Conservation (phyloP, 1,284 basidiomycete species). For the Melanopsichium pennsylvanicum region DNA sequence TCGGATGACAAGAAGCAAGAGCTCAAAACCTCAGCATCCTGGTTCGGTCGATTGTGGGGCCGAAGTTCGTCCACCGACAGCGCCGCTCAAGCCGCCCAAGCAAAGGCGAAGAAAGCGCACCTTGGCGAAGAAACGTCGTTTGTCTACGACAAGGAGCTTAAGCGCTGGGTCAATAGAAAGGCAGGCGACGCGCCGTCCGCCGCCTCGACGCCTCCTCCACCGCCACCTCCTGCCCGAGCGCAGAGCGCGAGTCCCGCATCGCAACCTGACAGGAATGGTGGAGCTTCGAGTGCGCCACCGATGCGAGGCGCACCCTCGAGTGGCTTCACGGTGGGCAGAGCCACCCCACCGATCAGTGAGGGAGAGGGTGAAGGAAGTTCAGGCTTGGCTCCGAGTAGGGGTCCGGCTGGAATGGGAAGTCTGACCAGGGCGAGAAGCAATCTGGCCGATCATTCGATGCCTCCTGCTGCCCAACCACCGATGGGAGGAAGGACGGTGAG, state of each 20-base stretch:
- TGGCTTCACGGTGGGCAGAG: constrained; percentile 23
- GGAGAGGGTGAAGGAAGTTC: constrained; percentile 30
- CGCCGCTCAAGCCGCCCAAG: constrained; percentile 54
- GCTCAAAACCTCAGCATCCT: constrained; percentile 67
- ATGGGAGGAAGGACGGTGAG: constrained; percentile 19
- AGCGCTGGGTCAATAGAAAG: constrained; percentile 96
- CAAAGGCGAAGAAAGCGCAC: constrained; percentile 72
- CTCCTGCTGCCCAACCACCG: constrained; percentile 51
- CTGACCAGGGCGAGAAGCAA: constrained; percentile 49
- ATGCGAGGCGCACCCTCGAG: constrained; percentile 27
- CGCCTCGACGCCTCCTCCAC: constrained; percentile 51
- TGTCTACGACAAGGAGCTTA: constrained; percentile 91
- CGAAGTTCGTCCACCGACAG: constrained; percentile 64
- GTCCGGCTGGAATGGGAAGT: constrained; percentile 22
- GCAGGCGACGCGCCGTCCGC: constrained; percentile 66
- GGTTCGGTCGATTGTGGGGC: constrained; percentile 75
- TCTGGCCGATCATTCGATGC: constrained; percentile 52
- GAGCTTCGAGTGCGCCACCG: constrained; percentile 29
- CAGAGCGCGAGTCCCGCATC: constrained; percentile 58
- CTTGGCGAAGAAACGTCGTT: constrained; percentile 90
- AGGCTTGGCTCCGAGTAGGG: constrained; percentile 16
- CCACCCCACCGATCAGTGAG: constrained; percentile 47
- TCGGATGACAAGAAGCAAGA: constrained; percentile 40
- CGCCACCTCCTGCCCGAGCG: constrained; percentile 53
- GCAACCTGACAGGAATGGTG: constrained; percentile 31